Evolutionary conservation across 257 asterid genomes (phyloP), one percentile per base, ranked within the genome.

Genomic region (Anisodus tanguticus): DNA sequence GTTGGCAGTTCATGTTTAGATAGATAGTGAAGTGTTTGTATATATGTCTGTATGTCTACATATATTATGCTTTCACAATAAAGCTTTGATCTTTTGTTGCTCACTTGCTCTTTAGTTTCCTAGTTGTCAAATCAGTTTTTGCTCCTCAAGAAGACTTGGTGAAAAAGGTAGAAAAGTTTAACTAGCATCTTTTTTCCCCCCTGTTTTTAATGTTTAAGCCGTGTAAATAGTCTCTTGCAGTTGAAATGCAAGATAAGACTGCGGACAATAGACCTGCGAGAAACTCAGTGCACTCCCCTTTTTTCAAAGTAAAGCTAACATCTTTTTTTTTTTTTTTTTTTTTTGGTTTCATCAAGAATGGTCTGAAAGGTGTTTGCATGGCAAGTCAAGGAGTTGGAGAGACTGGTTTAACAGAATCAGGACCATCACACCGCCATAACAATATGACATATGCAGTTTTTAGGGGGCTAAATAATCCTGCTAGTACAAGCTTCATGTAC

Each of bases 331-430:
- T 1, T 31, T 31, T 31, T 10, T 31, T 31, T 10, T 8, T 8
- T 26, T 22, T 26, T 26, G 3, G 17, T n/a, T 53, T 77, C 5
- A 1, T 31, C 64, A 85, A 84, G 83, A 84, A 90, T 91, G 94
- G 89, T 88, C 85, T 93, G 88, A 91, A 64, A 57, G 8, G 81
- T 13, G 41, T 13, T 88, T 91, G 97, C 99, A 96, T 96, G 99
- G 98, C 91, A 31, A 62, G 91, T 83, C 90, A 90, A 66, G 84
- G 93, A 9, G 89, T 62, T 66, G 79, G 84, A 82, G 77, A 82
- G 43, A 85, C 94, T 9, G 92, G 93, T 76, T 90, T 90, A 67
- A 85, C 92, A 69, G 91, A 83, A 87, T 77, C 81, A 12, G 81
- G 64, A 53, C 22, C 81, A 77, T 53, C 81, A 77, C 88, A 90